Evolutionary conservation across 2,329 filamentous ascomycete genomes (phyloP), one percentile per base, ranked within the genome.

Genomic region (Chrysosphaeria jannelii): DNA sequence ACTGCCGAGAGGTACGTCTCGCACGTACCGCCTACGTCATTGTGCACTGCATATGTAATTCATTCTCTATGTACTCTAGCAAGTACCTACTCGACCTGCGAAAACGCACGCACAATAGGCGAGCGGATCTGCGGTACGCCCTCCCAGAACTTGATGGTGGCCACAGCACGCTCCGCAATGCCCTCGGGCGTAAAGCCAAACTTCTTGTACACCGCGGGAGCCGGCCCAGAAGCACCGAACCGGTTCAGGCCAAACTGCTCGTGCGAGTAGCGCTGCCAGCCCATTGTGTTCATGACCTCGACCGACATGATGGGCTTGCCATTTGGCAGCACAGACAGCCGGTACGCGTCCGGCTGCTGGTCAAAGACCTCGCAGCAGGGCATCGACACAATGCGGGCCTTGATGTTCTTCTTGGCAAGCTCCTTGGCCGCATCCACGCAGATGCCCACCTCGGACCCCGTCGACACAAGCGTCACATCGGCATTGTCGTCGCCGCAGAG

Each of bases 221-320:
- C 93, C 35, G 81, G 70, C 40, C 81, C 85, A 27, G 75, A 89
- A 35, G 81, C 81, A 65, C 85, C 85, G 50, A 97, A 97, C 45
- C 85, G 66, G 70, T 97, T 97, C 35, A 97, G 66, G 45, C 85
- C 85, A 41, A 97, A 97, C 57, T 97, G 85, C 65, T 97, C 85
- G 53, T 97, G 81, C 29, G 78, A 74, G 56, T 93, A 97, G 49
- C 81, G 72, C 63, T 93, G 79, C 85, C 85, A 97, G 37, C 85
- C 85, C 51, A 91, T 67, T 36, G 85, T 97, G 48, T 62, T 71
- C 74, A 90, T 88, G 46, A 78, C 79, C 59, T 97, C 85, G 36
- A 97, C 72, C 27, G 74, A 88, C 48, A 97, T 48, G 31, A 78
- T 64, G 35, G 85, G 81, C 44, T 91, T 81, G 35, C 79, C 79